phyloP scores from a whole-genome alignment of 805 yeast species.

The Saturnispora ahearnii region DNA sequence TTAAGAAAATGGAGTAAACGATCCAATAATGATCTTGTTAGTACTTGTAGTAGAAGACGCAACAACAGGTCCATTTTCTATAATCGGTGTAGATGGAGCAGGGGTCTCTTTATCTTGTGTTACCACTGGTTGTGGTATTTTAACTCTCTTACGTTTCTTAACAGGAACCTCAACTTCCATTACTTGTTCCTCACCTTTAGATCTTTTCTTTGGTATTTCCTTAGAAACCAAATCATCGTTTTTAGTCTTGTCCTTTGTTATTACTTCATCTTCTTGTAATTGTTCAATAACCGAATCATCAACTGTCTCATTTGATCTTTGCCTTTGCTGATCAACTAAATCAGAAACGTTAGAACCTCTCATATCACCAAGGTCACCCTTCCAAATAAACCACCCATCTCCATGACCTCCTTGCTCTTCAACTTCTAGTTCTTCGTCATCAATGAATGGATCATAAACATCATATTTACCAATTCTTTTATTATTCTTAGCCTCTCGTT shows the following conservation, averaged over 20 bases:
- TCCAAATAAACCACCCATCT: constrained; percentile 92
- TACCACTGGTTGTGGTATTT: neutral
- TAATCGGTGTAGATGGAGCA: neutral
- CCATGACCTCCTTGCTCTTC: constrained; percentile 91
- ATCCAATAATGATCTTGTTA: constrained; percentile 14
- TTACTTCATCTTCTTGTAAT: neutral
- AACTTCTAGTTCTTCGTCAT: constrained; percentile 84
- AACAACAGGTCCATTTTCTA: constrained; percentile 6
- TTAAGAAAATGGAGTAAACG: constrained; percentile 8
- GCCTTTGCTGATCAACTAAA: neutral
- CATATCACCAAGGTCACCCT: constrained; percentile 77
- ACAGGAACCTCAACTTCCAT: neutral
- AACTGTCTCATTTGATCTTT: neutral
- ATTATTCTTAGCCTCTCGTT: constrained; percentile 41
- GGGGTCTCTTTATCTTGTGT: neutral
- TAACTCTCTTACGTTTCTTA: neutral
- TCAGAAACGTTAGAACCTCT: neutral
- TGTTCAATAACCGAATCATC: neutral
- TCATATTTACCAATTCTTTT: constrained; percentile 88
- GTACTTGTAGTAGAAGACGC: constrained; percentile 10
- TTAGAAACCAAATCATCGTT: neutral
- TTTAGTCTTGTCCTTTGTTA: neutral
- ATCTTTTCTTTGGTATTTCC: neutral
- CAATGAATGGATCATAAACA: constrained; percentile 89
- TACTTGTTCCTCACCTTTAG: neutral